Percentiles rank a stretch among this genome's conserved stretches.
Evolutionary conservation across 2,329 filamentous ascomycete genomes (phyloP).

Genomic region (Chrysoporthe austroafricana): DNA sequence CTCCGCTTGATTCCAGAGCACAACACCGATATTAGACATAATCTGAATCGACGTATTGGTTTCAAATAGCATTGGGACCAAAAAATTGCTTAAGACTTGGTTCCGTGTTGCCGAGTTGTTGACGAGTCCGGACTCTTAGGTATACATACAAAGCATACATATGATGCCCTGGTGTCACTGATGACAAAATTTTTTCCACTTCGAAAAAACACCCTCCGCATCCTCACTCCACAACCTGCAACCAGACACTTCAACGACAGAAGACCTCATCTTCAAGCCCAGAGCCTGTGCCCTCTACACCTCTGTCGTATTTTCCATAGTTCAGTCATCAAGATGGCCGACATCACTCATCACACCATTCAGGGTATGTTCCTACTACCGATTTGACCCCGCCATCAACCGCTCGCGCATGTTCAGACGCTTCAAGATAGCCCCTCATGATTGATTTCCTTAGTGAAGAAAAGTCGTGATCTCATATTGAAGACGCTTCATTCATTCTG

Average conservation of each 20-base stretch:
- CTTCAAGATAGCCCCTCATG: neutral
- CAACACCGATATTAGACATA: neutral
- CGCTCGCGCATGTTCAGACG: neutral
- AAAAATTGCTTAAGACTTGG: neutral
- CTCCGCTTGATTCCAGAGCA: neutral
- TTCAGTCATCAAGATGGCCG: slow-evolving; percentile 47
- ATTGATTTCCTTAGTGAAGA: neutral
- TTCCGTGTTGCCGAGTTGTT: neutral
- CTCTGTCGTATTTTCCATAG: neutral
- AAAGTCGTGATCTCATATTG: neutral
- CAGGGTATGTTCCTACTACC: slow-evolving; percentile 49
- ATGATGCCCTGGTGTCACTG: slow-evolving; percentile 1
- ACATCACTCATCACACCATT: slow-evolving; percentile 62
- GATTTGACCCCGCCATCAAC: slow-evolving; percentile 29
- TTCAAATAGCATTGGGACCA: neutral
- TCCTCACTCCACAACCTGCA: neutral
- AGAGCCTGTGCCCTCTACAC: neutral
- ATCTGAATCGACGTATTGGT: neutral
- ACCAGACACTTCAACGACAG: slow-evolving; percentile 2
- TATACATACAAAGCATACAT: neutral
- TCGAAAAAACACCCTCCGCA: neutral
- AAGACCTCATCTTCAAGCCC: neutral
- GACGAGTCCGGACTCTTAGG: neutral
- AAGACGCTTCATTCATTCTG: neutral
- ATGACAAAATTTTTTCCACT: slow-evolving; percentile 15